Conservation (phyloP, 2,329 filamentous ascomycete genomes). For the Claviceps sp. region DNA sequence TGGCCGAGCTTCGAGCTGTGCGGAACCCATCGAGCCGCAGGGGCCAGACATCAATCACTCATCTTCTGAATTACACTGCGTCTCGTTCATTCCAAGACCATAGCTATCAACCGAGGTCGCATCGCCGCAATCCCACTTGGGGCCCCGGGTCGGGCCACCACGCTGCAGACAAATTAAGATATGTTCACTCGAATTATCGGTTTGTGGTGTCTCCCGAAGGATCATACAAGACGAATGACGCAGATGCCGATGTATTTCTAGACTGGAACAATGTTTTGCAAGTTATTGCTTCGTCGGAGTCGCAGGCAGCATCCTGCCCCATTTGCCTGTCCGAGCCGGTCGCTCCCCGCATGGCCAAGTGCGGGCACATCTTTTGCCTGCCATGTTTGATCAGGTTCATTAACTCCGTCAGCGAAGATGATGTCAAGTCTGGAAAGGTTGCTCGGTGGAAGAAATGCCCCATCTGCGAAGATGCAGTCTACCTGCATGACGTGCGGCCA, state of each 20-base stretch:
- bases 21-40: constrained; percentile 55
- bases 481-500: constrained; percentile 76
- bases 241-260: constrained; percentile 76
- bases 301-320: constrained; percentile 78
- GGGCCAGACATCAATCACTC: constrained; percentile 93
- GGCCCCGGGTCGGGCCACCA: constrained; percentile 82
- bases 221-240: constrained; percentile 66
- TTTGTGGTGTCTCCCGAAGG: constrained; percentile 82
- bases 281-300: constrained; percentile 79
- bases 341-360: constrained; percentile 91
- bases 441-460: constrained; percentile 88
- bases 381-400: constrained; percentile 92
- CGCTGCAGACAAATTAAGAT: constrained; percentile 79
- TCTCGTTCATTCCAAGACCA: constrained; percentile 56
- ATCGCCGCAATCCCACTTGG: constrained; percentile 65
- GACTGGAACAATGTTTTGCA: constrained; percentile 88
- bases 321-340: constrained; percentile 91
- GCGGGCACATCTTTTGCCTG: constrained; percentile 92
- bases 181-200: constrained; percentile 88
- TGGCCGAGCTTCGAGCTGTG: constrained; percentile 60
- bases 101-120: constrained; percentile 38
- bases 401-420: constrained; percentile 68
- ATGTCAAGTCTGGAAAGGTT: constrained; percentile 51
- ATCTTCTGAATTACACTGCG: constrained; percentile 82
- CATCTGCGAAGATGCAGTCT: constrained; percentile 89